A percentile compares a stretch with the other conserved stretches of the same genome.
Conservation (phyloP, 2,329 filamentous ascomycete genomes). For the Neopestalotiopsis clavispora region DNA sequence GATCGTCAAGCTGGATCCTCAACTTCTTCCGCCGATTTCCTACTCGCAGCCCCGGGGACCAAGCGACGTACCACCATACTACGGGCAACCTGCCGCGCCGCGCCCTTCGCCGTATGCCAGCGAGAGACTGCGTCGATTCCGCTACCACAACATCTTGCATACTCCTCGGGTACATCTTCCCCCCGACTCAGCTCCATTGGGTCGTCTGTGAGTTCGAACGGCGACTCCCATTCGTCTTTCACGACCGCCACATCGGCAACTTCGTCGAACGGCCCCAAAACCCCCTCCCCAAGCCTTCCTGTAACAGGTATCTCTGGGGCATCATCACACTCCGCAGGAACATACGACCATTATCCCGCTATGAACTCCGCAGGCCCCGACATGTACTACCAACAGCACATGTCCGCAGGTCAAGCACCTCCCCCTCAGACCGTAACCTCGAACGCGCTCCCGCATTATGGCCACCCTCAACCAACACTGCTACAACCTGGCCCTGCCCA, state of each 20-base stretch:
- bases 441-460: constrained; percentile 74
- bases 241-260: constrained; percentile 58
- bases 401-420: constrained; percentile 77
- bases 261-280: constrained; percentile 71
- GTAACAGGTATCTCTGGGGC: constrained; percentile 51
- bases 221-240: constrained; percentile 59
- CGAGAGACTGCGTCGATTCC: constrained; percentile 75
- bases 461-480: constrained; percentile 77
- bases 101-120: constrained; percentile 67
- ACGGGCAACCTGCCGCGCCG: constrained; percentile 69
- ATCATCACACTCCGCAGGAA: constrained; percentile 41
- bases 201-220: constrained; percentile 56
- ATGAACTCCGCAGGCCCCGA: constrained; percentile 88
- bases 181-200: constrained; percentile 79
- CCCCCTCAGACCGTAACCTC: constrained; percentile 79
- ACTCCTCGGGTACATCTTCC: constrained; percentile 74
- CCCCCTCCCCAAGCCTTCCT: constrained; percentile 73
- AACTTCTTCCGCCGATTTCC: constrained; percentile 75
- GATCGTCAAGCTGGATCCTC: constrained; percentile 86
- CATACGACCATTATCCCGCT: constrained; percentile 52
- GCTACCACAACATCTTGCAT: constrained; percentile 71
- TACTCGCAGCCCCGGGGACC: constrained; percentile 81
- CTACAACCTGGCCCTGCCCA: constrained; percentile 73
- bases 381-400: constrained; percentile 83
- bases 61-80: constrained; percentile 70